These are phyloP conservation scores for Jackrogersella multiformis DNA, from an alignment of 495 filamentous ascomycete genomes.

Conservation along the genomic window DNA sequence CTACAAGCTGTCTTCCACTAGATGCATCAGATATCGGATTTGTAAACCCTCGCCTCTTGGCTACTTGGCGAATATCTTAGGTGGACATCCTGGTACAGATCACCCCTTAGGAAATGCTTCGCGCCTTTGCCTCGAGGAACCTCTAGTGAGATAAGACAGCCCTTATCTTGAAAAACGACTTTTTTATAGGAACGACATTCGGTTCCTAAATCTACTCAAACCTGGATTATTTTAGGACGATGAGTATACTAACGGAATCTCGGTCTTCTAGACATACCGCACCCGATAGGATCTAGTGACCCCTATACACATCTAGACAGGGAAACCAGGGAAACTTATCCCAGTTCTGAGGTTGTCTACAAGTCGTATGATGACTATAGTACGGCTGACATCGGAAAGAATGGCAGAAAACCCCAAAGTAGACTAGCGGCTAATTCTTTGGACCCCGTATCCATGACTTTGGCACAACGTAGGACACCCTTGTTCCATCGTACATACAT, in stretches of 20 bases:
- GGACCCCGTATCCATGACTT: slow-evolving; percentile 9
- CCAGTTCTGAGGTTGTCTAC: slow-evolving; percentile 10
- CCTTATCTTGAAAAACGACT: not conserved
- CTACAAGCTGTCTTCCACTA: not conserved
- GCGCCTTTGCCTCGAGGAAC: not conserved
- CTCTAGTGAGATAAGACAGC: not conserved
- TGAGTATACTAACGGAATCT: not conserved
- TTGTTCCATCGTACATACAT: slow-evolving; percentile 22
- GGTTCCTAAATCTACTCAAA: not conserved
- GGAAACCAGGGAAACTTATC: slow-evolving; percentile 3
- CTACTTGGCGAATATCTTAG: not conserved
- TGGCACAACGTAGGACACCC: slow-evolving; percentile 24
- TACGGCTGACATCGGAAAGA: slow-evolving; percentile 1
- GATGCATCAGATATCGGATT: not conserved
- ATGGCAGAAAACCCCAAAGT: not conserved
- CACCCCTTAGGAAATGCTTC: not conserved
- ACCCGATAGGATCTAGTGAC: not conserved
- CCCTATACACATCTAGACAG: not conserved
- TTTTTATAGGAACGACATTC: not conserved
- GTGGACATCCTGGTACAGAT: not conserved
- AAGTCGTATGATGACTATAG: slow-evolving; percentile 10
- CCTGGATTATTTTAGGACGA: not conserved
- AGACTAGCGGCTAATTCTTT: slow-evolving; percentile 17
- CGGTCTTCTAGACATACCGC: not conserved
- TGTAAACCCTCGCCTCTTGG: not conserved